A percentile compares a stretch with the other conserved stretches of the same genome.
Evolutionary conservation across 1,284 basidiomycete genomes (phyloP).

Genomic region (Marasmius sp.): DNA sequence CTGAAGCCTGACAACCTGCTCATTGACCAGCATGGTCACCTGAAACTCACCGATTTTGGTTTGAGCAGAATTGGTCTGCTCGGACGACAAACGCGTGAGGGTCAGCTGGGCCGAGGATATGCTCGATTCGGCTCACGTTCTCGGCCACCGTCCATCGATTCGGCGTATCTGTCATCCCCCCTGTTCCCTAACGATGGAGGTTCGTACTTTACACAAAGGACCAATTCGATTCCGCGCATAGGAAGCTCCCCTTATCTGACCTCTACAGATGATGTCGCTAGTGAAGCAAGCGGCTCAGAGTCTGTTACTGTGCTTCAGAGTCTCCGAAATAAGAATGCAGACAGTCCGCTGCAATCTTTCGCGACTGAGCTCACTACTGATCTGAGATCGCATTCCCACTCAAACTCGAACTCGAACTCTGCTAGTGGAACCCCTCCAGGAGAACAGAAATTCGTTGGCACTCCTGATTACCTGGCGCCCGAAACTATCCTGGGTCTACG

Average conservation of each 20-base stretch:
- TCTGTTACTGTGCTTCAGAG: conserved; percentile 57
- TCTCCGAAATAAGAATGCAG: conserved; percentile 56
- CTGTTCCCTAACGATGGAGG: conserved; percentile 60
- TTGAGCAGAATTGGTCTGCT: conserved; percentile 95
- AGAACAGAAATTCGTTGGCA: conserved; percentile 94
- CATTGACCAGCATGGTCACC: conserved; percentile 93
- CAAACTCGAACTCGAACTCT: conserved; percentile 42
- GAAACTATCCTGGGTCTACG: conserved; percentile 96
- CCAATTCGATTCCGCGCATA: conserved; percentile 53
- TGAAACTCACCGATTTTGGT: conserved; percentile 98
- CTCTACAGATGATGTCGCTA: conserved; percentile 68
- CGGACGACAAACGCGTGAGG: conserved; percentile 90
- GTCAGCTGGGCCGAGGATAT: conserved; percentile 56
- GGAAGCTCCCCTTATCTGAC: conserved; percentile 66
- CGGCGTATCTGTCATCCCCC: conserved; percentile 76
- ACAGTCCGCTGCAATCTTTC: conserved; percentile 81
- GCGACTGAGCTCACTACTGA: conserved; percentile 81
- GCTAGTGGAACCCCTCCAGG: conserved; percentile 66
- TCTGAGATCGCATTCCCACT: conserved; percentile 65
- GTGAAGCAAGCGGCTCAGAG: conserved; percentile 81
- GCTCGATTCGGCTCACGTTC: conserved; percentile 68
- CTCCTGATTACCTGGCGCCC: conserved; percentile 95
- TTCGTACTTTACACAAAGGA: conserved; percentile 81
- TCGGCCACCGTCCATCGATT: conserved; percentile 80
- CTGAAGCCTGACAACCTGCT: conserved; percentile 98